Evolutionary conservation across 176 grass and related monocot species (phyloP).

Genomic region (Areca catechu): DNA sequence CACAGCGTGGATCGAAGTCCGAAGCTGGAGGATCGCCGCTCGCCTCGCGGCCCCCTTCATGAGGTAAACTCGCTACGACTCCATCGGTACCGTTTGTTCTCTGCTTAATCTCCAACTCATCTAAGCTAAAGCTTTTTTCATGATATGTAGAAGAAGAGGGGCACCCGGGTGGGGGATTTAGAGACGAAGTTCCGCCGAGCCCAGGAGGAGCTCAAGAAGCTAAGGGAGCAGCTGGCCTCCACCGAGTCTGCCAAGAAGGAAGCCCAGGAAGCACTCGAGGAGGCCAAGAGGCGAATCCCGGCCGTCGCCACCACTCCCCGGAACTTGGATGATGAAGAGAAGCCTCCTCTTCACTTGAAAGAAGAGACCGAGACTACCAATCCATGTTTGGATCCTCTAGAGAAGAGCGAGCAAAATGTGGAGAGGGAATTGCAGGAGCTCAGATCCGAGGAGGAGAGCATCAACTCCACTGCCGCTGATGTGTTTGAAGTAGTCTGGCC

Average conservation of each 20-base stretch:
- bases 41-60: constrained; percentile 41
- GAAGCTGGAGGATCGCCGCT: constrained; percentile 52
- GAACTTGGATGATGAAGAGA: constrained; percentile 11
- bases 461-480: not conserved
- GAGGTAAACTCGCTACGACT: constrained; percentile 30
- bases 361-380: not conserved
- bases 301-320: not conserved
- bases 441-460: not conserved
- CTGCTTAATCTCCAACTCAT: too few relatives aligned
- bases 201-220: constrained; percentile 42
- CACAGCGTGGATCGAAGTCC: constrained; percentile 41
- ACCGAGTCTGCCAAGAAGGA: constrained; percentile 63
- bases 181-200: constrained; percentile 62
- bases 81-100: not conserved
- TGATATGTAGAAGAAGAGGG: constrained; percentile 44
- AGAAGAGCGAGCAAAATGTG: not conserved
- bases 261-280: constrained; percentile 33
- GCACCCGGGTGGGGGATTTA: constrained; percentile 43
- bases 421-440: not conserved
- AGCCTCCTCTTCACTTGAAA: not conserved
- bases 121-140: too few relatives aligned
- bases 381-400: not conserved
- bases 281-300: constrained; percentile 45
- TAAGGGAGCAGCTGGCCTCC: constrained; percentile 46
- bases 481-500: not conserved